Conservation (phyloP, 2,329 filamentous ascomycete genomes). For the Talaromyces islandicus region DNA sequence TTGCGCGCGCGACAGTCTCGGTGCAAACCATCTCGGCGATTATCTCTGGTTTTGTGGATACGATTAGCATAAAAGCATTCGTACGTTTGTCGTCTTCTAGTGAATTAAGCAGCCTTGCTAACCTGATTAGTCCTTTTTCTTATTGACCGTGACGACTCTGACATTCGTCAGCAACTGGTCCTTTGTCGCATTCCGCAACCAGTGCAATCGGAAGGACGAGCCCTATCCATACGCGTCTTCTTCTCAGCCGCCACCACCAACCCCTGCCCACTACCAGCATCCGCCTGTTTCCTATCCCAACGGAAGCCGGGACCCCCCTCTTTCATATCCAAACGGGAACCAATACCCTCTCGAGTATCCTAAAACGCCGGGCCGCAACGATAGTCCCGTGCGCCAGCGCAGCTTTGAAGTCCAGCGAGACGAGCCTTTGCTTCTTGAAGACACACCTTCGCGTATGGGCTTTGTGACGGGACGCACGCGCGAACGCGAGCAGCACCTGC, state of each 20-base stretch:
- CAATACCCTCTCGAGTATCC: conserved; percentile 21
- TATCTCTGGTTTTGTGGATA: conserved; percentile 87
- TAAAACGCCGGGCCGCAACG: conserved; percentile 10
- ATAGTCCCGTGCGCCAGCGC: conserved; percentile 9
- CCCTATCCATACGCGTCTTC: conserved; percentile 17
- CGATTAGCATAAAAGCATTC: conserved; percentile 80
- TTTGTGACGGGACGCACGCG: conserved; percentile 27
- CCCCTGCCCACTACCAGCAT: conserved; percentile 16
- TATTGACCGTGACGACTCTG: conserved; percentile 39
- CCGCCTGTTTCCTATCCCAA: conserved; percentile 22
- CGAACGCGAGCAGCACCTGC: conserved; percentile 24
- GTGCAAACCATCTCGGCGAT: conserved; percentile 88
- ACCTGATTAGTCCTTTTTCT: conserved; percentile 31
- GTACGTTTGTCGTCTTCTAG: conserved; percentile 33
- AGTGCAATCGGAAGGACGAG: conserved; percentile 23
- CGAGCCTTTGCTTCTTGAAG: conserved; percentile 20
- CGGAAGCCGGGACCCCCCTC: background rate
- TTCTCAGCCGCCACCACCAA: conserved; percentile 16
- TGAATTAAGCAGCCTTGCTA: conserved; percentile 9
- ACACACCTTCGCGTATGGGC: conserved; percentile 22
- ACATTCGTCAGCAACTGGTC: conserved; percentile 56
- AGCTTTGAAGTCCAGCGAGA: conserved; percentile 17
- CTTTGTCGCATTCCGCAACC: conserved; percentile 48
- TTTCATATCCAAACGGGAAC: conserved; percentile 12
- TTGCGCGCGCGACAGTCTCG: conserved; percentile 73